Conservation (phyloP, 1,139 yeast genomes). For the Sugiyamaella japonica region DNA sequence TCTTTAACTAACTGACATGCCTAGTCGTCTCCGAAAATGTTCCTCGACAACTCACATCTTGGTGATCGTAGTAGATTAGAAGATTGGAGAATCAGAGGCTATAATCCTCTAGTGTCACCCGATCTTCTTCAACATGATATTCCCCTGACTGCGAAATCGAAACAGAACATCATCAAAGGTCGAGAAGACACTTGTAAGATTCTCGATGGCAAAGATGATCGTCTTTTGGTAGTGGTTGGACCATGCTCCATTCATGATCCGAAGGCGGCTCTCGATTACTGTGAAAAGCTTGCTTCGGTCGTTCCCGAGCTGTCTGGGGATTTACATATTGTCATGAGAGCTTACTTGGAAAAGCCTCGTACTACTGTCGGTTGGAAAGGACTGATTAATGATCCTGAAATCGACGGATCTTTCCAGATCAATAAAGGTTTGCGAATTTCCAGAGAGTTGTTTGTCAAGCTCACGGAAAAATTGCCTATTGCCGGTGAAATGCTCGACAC, state of each 20-base stretch:
- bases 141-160: slow-evolving; percentile 64
- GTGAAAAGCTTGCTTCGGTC: slow-evolving; percentile 59
- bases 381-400: slow-evolving; percentile 93
- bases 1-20: neutral
- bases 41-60: slow-evolving; percentile 74
- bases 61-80: slow-evolving; percentile 83
- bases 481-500: slow-evolving; percentile 99
- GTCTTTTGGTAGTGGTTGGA: slow-evolving; percentile 82
- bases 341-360: slow-evolving; percentile 96
- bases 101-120: slow-evolving; percentile 94
- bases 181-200: slow-evolving; percentile 74
- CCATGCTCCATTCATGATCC: slow-evolving; percentile 98
- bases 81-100: slow-evolving; percentile 93
- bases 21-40: slow-evolving; percentile 51
- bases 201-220: slow-evolving; percentile 75
- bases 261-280: slow-evolving; percentile 86
- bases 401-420: slow-evolving; percentile 90
- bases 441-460: slow-evolving; percentile 78
- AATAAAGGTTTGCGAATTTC: slow-evolving; percentile 91
- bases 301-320: slow-evolving; percentile 69
- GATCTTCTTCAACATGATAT: slow-evolving; percentile 88
- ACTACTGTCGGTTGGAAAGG: slow-evolving; percentile 99
- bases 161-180: slow-evolving; percentile 65
- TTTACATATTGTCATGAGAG: slow-evolving; percentile 89
- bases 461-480: slow-evolving; percentile 82